phyloP scores from a whole-genome alignment of 345 rosid species.

The Boechera retrofracta region DNA sequence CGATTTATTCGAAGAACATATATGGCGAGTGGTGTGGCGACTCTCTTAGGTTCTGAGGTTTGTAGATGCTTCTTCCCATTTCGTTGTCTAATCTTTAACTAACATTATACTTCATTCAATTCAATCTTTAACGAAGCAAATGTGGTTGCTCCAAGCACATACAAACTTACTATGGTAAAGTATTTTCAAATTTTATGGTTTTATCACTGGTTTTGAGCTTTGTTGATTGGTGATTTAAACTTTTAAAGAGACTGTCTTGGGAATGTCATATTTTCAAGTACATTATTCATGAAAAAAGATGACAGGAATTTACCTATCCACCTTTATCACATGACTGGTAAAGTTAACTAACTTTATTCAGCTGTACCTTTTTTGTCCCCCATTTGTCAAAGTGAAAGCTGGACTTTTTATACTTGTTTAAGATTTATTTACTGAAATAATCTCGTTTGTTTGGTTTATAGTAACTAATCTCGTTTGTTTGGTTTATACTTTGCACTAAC shows the following conservation, averaged over 20 bases:
- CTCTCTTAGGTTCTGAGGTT: slow-evolving; percentile 34
- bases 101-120: slow-evolving; percentile 6
- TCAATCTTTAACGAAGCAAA: slow-evolving; percentile 19
- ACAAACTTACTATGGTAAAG: slow-evolving; percentile 18
- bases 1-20: slow-evolving; percentile 20
- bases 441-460: slow-evolving; percentile 31
- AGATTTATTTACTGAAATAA: slow-evolving; percentile 26
- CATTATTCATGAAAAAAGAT: slow-evolving; percentile 37
- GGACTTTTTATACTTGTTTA: slow-evolving; percentile 33
- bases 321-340: slow-evolving; percentile 43
- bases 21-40: background rate
- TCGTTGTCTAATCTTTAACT: slow-evolving; percentile 17
- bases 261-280: slow-evolving; percentile 32
- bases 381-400: slow-evolving; percentile 38
- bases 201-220: slow-evolving; percentile 25
- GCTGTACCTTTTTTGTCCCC: slow-evolving; percentile 42
- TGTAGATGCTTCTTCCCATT: slow-evolving; percentile 15
- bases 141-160: slow-evolving; percentile 23
- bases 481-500: slow-evolving; percentile 30
- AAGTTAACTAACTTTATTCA: slow-evolving; percentile 40
- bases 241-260: slow-evolving; percentile 33
- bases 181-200: slow-evolving; percentile 21
- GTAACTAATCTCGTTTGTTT: slow-evolving; percentile 22
- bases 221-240: slow-evolving; percentile 16
- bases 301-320: slow-evolving; percentile 32